Evolutionary conservation across 1,284 basidiomycete species (phyloP).

Genomic region (Afroboletus lepidellus): DNA sequence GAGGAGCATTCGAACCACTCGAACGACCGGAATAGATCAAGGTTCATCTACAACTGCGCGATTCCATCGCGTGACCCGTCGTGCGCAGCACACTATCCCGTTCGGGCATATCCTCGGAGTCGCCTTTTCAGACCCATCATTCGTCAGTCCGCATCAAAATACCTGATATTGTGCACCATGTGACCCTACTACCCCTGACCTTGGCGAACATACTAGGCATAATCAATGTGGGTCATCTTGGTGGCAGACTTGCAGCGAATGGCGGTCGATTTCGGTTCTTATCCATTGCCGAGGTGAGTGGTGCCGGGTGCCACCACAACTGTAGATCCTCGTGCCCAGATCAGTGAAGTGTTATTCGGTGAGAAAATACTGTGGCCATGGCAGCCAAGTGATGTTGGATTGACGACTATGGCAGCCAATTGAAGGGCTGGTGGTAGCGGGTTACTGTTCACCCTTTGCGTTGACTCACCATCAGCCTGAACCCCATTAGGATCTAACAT

Average conservation of each 20-base stretch:
- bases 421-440: not conserved
- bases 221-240: not conserved
- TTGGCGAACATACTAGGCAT: not conserved
- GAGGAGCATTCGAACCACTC: not conserved
- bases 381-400: not conserved
- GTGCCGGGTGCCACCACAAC: not conserved
- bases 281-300: not conserved
- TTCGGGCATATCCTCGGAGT: not conserved
- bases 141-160: not conserved
- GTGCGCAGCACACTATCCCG: not conserved
- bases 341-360: not conserved
- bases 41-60: not conserved
- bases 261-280: not conserved
- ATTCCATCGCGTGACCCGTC: not conserved
- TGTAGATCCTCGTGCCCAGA: not conserved
- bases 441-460: not conserved
- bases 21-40: not conserved
- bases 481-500: not conserved
- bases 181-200: not conserved
- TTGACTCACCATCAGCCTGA: not conserved
- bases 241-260: not conserved
- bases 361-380: slow-evolving; percentile 7
- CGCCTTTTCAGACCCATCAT: not conserved
- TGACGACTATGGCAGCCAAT: not conserved
- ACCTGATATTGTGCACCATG: slow-evolving; percentile 4